phyloP scores from a whole-genome alignment of 768 basidiomycete genomes.

The Leccinum truebloodii region DNA sequence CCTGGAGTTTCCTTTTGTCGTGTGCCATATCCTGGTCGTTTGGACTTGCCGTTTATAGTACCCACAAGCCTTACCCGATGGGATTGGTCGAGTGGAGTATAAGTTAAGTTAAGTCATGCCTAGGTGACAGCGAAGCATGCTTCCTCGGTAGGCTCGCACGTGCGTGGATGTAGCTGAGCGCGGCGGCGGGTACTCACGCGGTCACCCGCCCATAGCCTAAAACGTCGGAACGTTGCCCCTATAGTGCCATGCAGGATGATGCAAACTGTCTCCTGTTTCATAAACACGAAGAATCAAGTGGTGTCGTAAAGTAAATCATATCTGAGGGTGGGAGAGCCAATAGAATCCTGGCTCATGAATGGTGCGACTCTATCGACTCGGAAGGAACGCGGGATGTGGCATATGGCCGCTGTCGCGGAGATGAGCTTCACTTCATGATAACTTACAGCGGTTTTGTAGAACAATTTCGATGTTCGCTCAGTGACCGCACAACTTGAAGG shows the following conservation, averaged over 20 bases:
- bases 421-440: not conserved
- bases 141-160: not conserved
- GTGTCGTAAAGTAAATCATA: not conserved
- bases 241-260: not conserved
- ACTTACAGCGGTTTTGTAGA: too few relatives aligned
- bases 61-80: not conserved
- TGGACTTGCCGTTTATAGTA: not conserved
- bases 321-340: too few relatives aligned
- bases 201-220: not conserved
- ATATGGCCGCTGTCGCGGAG: not conserved
- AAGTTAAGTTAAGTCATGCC: not conserved
- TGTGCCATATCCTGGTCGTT: not conserved
- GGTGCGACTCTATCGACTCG: not conserved
- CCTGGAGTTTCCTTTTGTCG: not conserved
- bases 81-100: not conserved
- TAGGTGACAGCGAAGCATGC: not conserved
- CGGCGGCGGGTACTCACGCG: not conserved
- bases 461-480: too few relatives aligned
- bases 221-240: too few relatives aligned
- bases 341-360: too few relatives aligned
- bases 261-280: slow-evolving; percentile 6
- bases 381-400: not conserved
- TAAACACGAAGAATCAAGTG: not conserved
- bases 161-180: not conserved
- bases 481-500: too few relatives aligned